Evolutionary conservation across 495 filamentous ascomycete genomes (phyloP), one percentile per base, ranked within the genome.

Genomic region (Oleoguttula mirabilis): DNA sequence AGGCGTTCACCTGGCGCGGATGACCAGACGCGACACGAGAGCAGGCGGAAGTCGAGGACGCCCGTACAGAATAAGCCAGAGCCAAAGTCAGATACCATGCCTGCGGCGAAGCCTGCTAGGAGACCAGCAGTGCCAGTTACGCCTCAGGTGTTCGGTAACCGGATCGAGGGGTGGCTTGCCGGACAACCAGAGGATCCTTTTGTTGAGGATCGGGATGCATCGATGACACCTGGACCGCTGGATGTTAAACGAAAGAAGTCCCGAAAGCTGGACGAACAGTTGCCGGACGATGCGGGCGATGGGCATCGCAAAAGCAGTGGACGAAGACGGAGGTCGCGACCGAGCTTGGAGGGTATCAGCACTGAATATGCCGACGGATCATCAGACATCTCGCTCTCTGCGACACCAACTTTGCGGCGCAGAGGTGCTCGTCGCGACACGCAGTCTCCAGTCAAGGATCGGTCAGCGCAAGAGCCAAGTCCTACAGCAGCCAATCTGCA

Each of bases 141-240:
- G 3, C 43, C 52, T 3, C 25, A 24, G 31, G 41, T 50, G 4
- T 56, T 46, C 38, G 55, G 59, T 21, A 63, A 44, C 42, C 51
- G 60, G 1, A 45, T 65, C 3, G 55, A 65, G 41, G 56, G 57
- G 17, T 65, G 62, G 62, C 55, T 65, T 10, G 41, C 43, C 7
- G 44, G 27, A 21, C 57, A 56, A 4, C 51, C 57, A 16, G 55
- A 41, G 7, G 44, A 65, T 50, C 62, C 62, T 5, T 64, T 65
- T 23, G 24, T 43, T 10, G 55, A 55, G n/a, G 14, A 25, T 4
- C 4, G 27, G 8, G 53, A 56, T 21, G 19, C 33, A 10, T 39
- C 41, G 10, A 17, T 39, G 14, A 43, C 50, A 10, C 41, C 40
- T 27, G 41, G 41, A 21, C 35, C 47, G 11, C 41, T 45, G 3